Percentiles rank a stretch among this genome's conserved stretches.
These are phyloP conservation scores for Allium fistulosum DNA, from an alignment of 106 monocot genomes.

Conservation along the genomic window DNA sequence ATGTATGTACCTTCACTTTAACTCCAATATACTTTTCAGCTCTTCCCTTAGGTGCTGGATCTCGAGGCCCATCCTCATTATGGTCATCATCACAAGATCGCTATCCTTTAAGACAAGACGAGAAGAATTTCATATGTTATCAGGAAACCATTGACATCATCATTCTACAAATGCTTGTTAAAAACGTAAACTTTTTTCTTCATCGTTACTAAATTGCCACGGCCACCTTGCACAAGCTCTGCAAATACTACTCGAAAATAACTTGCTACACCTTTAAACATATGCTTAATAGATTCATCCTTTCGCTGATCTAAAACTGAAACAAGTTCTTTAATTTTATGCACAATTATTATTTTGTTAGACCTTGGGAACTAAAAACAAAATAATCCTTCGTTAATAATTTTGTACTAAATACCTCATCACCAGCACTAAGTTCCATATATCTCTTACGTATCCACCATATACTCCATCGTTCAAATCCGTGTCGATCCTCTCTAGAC, in stretches of 20 bases:
- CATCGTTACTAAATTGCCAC: constrained; percentile 98
- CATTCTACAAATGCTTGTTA: neutral
- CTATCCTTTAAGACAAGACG: constrained; percentile 59
- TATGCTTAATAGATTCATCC: constrained; percentile 97
- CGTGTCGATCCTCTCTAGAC: constrained; percentile 91
- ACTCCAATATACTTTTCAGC: constrained; percentile 97
- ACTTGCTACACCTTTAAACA: constrained; percentile 96
- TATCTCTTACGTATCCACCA: constrained; percentile 80
- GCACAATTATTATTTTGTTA: constrained; percentile 17
- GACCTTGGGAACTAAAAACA: constrained; percentile 1
- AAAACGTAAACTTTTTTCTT: constrained; percentile 75
- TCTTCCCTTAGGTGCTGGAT: constrained; percentile 86
- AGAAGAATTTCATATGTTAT: neutral
- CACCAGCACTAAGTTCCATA: constrained; percentile 98
- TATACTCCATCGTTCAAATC: constrained; percentile 78
- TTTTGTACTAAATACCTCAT: constrained; percentile 46
- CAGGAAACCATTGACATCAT: neutral
- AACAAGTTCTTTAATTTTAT: constrained; percentile 97
- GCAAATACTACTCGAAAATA: constrained; percentile 96
- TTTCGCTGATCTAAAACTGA: constrained; percentile 94
- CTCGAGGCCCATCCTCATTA: constrained; percentile 73
- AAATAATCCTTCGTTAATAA: neutral
- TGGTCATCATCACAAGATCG: constrained; percentile 69
- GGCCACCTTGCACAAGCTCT: constrained; percentile 96
- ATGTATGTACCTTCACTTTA: constrained; percentile 80